These are phyloP conservation scores for Coleophoma cylindrospora DNA, from an alignment of 2,329 filamentous ascomycete genomes.

Conservation along the genomic window DNA sequence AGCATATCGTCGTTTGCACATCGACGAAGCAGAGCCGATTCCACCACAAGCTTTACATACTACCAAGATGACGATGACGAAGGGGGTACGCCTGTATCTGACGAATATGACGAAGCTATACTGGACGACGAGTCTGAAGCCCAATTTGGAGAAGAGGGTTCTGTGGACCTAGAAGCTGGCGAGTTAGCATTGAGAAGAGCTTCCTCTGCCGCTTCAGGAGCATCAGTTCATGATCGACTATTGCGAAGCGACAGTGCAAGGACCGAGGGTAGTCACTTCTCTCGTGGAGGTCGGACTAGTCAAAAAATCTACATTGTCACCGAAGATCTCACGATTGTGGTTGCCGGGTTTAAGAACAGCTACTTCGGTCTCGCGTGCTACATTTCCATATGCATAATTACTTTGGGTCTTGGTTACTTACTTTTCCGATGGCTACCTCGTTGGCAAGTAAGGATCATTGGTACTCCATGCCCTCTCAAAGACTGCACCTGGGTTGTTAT, in stretches of 20 bases:
- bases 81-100: conserved; percentile 33
- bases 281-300: conserved; percentile 58
- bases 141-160: conserved; percentile 23
- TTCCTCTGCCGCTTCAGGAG: conserved; percentile 55
- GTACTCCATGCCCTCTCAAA: conserved; percentile 61
- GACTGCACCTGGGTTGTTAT: conserved; percentile 89
- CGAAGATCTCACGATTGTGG: conserved; percentile 89
- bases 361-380: conserved; percentile 65
- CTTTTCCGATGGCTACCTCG: conserved; percentile 85
- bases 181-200: conserved; percentile 48
- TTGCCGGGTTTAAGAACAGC: conserved; percentile 86
- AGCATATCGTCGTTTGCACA: conserved; percentile 90
- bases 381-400: conserved; percentile 62
- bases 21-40: conserved; percentile 74
- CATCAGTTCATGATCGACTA: conserved; percentile 57
- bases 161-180: conserved; percentile 27
- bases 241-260: conserved; percentile 65
- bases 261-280: conserved; percentile 60
- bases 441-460: conserved; percentile 76
- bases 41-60: conserved; percentile 83
- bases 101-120: conserved; percentile 32
- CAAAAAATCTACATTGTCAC: conserved; percentile 93
- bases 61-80: conserved; percentile 68
- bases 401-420: conserved; percentile 75
- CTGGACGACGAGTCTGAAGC: conserved; percentile 32